Conservation (phyloP, 352 stramenopile genomes). For the Globisporangium irregulare region DNA sequence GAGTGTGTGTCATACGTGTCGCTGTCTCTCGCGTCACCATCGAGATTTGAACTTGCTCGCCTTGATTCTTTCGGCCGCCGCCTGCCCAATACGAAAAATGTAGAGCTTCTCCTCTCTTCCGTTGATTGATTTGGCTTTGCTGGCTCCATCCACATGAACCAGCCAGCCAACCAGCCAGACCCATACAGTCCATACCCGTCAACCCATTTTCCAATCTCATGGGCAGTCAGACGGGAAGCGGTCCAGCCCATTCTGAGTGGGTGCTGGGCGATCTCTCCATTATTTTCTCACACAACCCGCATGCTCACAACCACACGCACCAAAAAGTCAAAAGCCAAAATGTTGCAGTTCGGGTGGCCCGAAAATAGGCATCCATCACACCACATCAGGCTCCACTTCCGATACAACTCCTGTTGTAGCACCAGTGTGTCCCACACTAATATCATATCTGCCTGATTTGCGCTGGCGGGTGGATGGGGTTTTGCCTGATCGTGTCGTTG, state of each 20-base stretch:
- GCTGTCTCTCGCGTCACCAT: conserved; percentile 7
- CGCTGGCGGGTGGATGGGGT: not conserved
- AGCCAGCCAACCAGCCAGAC: not conserved
- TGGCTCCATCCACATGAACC: not conserved
- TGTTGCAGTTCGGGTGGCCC: conserved; percentile 13
- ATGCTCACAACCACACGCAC: not conserved
- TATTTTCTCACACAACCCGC: not conserved
- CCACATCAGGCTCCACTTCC: not conserved
- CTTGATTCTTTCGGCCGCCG: conserved; percentile 3
- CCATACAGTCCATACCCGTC: not conserved
- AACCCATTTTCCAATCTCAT: not conserved
- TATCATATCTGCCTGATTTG: not conserved
- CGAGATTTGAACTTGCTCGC: conserved; percentile 4
- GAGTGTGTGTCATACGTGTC: not conserved
- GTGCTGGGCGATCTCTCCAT: not conserved
- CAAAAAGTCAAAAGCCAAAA: not conserved
- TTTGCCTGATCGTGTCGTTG: conserved; percentile 3
- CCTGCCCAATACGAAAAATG: not conserved
- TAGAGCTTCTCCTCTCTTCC: not conserved
- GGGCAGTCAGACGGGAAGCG: too few species aligned
- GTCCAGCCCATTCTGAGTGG: not conserved
- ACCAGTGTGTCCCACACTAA: conserved; percentile 3
- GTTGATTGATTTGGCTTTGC: not conserved
- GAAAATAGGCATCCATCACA: conserved; percentile 1
- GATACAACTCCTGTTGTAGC: not conserved